Conservation (phyloP, 225 moss, liverwort and hornwort species). For the Thuidium tamariscinum region DNA sequence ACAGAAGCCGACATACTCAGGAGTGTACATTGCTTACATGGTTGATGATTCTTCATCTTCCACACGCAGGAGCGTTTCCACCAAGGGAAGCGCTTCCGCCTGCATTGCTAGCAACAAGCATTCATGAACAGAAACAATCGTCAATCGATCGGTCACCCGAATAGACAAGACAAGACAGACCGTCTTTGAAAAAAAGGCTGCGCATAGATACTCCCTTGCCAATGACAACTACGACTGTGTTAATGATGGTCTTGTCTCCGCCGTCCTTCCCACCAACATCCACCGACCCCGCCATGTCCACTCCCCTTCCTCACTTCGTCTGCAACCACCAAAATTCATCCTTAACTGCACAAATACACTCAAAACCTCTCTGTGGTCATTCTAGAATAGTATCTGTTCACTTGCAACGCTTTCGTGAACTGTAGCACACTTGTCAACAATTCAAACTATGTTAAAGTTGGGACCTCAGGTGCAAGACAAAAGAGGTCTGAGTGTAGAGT, state of each 20-base stretch:
- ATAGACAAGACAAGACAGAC: neutral
- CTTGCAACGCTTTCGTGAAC: neutral
- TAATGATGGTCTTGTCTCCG: neutral
- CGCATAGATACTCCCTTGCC: conserved; percentile 5
- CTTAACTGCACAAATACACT: neutral
- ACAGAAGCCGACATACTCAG: neutral
- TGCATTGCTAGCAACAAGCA: conserved; percentile 43
- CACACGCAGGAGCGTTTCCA: conserved; percentile 27
- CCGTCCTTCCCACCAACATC: conserved; percentile 1
- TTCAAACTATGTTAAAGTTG: neutral
- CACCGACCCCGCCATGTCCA: conserved; percentile 21
- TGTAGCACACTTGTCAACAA: neutral
- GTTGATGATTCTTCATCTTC: conserved; percentile 20
- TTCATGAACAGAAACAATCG: neutral
- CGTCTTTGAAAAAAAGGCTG: neutral
- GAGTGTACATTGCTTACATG: conserved; percentile 4
- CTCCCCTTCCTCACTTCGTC: neutral
- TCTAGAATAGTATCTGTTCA: neutral
- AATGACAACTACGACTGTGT: conserved; percentile 34
- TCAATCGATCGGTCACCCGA: neutral
- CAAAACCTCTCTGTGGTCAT: neutral
- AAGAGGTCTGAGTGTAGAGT: neutral
- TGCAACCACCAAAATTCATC: neutral
- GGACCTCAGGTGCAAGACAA: neutral
- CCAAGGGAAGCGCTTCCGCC: conserved; percentile 45